These are phyloP conservation scores for Vitis hybrid DNA, from an alignment of 177 flowering plant genomes.

Conservation along the genomic window DNA sequence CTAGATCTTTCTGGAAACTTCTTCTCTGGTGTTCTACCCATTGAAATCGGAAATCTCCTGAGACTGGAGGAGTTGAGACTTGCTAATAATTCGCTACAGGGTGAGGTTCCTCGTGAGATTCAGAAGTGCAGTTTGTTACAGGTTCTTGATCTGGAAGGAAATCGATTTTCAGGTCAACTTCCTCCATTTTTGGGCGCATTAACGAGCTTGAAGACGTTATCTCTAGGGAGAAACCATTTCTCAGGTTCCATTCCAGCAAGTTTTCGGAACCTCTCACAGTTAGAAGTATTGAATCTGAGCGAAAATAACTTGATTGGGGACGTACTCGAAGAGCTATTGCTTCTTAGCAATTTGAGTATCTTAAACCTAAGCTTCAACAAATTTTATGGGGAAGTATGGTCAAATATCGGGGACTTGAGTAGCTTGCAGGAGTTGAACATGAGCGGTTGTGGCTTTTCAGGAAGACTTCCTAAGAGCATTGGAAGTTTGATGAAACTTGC, in stretches of 20 bases:
- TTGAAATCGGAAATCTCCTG: constrained; percentile 36
- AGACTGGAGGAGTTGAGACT: constrained; percentile 52
- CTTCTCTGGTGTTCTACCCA: constrained; percentile 49
- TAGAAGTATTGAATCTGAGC: constrained; percentile 49
- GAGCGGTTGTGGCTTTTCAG: constrained; percentile 59
- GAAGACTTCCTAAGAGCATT: constrained; percentile 49
- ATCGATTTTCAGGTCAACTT: constrained; percentile 51
- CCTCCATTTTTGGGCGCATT: constrained; percentile 47
- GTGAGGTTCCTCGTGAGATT: constrained; percentile 47
- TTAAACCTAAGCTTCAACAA: constrained; percentile 59
- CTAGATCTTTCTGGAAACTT: constrained; percentile 40
- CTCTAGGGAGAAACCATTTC: constrained; percentile 46
- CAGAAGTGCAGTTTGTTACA: constrained; percentile 42
- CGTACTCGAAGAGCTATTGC: constrained; percentile 47
- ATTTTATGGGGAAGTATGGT: constrained; percentile 49
- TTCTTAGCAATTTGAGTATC: constrained; percentile 45
- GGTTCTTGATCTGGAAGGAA: constrained; percentile 64
- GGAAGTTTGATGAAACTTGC: constrained; percentile 52
- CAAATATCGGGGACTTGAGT: constrained; percentile 44
- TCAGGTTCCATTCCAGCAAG: constrained; percentile 21
- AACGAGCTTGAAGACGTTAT: constrained; percentile 39
- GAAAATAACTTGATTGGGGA: constrained; percentile 49
- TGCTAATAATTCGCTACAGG: constrained; percentile 57
- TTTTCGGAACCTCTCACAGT: constrained; percentile 17
- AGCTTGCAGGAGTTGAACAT: constrained; percentile 50